These are phyloP conservation scores for Pezicula carpinea DNA, from an alignment of 2,329 filamentous ascomycete genomes.

Conservation along the genomic window DNA sequence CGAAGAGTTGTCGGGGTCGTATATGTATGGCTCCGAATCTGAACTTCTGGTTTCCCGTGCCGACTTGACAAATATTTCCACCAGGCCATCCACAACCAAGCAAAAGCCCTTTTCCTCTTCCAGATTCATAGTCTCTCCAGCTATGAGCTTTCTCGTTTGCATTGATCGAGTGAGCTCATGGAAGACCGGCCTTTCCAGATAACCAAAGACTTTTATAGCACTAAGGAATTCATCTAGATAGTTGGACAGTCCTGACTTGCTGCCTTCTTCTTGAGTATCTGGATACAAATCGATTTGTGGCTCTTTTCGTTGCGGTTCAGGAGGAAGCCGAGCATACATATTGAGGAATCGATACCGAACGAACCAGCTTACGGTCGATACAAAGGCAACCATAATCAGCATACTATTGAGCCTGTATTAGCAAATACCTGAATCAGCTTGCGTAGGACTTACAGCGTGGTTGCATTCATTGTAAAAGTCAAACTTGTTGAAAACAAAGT, in stretches of 20 bases:
- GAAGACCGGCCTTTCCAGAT: conserved; percentile 92
- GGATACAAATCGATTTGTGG: conserved; percentile 93
- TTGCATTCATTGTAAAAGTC: conserved; percentile 98
- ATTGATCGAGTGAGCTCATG: conserved; percentile 96
- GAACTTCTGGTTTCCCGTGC: conserved; percentile 48
- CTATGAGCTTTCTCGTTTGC: conserved; percentile 95
- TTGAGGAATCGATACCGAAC: conserved; percentile 94
- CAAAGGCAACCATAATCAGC: conserved; percentile 69
- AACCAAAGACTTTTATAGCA: conserved; percentile 98
- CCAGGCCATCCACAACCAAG: conserved; percentile 89
- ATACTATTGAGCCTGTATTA: conserved; percentile 44
- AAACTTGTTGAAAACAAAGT: conserved; percentile 85
- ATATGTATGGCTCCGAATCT: conserved; percentile 34
- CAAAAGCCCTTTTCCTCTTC: conserved; percentile 99
- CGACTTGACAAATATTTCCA: conserved; percentile 98
- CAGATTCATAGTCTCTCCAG: conserved; percentile 88
- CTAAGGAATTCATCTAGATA: conserved; percentile 97
- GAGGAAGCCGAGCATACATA: conserved; percentile 91
- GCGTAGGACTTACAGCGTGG: conserved; percentile 66
- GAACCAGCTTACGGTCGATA: conserved; percentile 88
- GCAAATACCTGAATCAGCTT: conserved; percentile 3
- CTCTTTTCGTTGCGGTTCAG: conserved; percentile 93
- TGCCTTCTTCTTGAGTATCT: conserved; percentile 82
- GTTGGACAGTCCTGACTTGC: conserved; percentile 87
- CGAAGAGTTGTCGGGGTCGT: conserved; percentile 42